These are phyloP conservation scores for Lithocarpus polystachyus DNA, from an alignment of 306 rosid species.

Conservation along the genomic window DNA sequence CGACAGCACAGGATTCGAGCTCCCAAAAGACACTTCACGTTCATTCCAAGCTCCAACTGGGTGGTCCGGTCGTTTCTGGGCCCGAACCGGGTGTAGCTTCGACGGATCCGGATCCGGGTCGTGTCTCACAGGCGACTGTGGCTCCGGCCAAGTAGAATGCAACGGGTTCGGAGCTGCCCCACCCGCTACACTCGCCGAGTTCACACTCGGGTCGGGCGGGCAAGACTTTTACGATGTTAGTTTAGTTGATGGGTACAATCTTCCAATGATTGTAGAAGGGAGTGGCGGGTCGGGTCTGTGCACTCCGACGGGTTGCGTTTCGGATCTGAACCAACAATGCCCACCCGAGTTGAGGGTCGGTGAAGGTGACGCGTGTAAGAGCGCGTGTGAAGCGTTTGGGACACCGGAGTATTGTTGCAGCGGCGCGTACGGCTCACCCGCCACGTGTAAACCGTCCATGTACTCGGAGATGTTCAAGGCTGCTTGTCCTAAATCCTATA, in stretches of 20 bases:
- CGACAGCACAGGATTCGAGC: constrained; percentile 85
- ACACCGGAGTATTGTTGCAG: constrained; percentile 80
- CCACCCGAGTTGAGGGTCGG: constrained; percentile 70
- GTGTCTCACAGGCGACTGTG: constrained; percentile 90
- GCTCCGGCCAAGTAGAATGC: constrained; percentile 75
- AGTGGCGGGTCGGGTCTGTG: constrained; percentile 79
- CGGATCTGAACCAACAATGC: constrained; percentile 79
- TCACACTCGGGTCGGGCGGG: constrained; percentile 83
- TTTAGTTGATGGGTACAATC: constrained; percentile 91
- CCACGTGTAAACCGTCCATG: constrained; percentile 50
- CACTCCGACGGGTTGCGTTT: constrained; percentile 69
- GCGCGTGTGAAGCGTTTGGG: constrained; percentile 97
- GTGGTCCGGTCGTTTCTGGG: constrained; percentile 99
- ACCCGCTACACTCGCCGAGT: constrained; percentile 85
- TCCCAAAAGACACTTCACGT: constrained; percentile 62
- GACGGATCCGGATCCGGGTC: constrained; percentile 75
- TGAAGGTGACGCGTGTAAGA: constrained; percentile 80
- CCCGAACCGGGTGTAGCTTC: constrained; percentile 69
- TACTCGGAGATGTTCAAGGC: constrained; percentile 65
- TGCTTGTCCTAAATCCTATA: constrained; percentile 56
- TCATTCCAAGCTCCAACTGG: constrained; percentile 81
- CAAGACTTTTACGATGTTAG: constrained; percentile 94
- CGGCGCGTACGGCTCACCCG: constrained; percentile 53
- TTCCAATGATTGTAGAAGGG: constrained; percentile 80
- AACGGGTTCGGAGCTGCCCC: constrained; percentile 94